These are phyloP conservation scores for Sphagnum contortum DNA, from an alignment of 225 moss, liverwort and hornwort genomes.

Conservation along the genomic window DNA sequence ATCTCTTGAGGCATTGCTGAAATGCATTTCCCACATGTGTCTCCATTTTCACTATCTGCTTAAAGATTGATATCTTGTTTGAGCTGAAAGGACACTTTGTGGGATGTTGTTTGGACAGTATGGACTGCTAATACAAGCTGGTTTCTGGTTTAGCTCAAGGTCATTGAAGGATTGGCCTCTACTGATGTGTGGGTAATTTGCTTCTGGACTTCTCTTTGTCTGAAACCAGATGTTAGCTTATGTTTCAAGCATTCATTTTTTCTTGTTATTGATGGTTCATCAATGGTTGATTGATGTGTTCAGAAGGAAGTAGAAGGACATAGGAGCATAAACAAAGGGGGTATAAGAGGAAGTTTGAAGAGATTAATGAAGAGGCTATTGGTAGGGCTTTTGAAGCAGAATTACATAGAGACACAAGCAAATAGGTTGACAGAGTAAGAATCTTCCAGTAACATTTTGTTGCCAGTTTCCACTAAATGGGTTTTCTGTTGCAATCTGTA, in stretches of 20 bases:
- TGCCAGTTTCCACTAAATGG: slow-evolving; percentile 2
- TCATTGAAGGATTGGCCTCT: slow-evolving; percentile 87
- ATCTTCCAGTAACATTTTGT: neutral
- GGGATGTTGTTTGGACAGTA: slow-evolving; percentile 45
- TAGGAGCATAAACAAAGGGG: no score
- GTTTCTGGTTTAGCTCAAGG: slow-evolving; percentile 95
- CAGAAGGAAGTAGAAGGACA: no score
- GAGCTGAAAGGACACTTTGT: no score
- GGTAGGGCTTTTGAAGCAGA: neutral
- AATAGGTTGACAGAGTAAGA: no score
- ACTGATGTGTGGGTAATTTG: slow-evolving; percentile 75
- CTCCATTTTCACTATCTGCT: no score
- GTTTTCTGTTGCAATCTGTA: slow-evolving; percentile 24
- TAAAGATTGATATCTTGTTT: no score
- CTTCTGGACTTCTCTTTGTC: neutral
- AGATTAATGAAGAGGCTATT: no score
- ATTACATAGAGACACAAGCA: no score
- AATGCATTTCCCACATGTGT: no score
- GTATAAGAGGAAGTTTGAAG: no score
- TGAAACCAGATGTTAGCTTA: neutral
- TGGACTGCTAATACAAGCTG: slow-evolving; percentile 69
- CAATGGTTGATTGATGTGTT: no score
- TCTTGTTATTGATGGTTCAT: neutral
- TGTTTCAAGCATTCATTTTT: neutral
- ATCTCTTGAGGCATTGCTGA: neutral